Conservation (phyloP, 352 stramenopile species). For the Thraustochytrium sp. region DNA sequence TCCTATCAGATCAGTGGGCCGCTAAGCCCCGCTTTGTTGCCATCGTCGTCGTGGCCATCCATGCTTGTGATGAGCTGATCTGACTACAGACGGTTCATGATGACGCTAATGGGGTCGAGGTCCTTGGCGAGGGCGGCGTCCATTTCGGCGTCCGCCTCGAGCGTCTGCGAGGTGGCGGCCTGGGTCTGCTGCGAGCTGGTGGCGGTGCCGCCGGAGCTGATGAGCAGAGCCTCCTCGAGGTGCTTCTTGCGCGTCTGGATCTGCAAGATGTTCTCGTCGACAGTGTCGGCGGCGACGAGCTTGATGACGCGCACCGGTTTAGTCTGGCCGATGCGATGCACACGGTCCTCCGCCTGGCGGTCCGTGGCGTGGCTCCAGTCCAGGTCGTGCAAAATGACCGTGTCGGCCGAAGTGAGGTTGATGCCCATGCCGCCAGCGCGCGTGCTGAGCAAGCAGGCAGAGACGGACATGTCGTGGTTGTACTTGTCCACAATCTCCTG, state of each 20-base stretch:
- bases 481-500: constrained; percentile 95
- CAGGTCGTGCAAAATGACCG: constrained; percentile 66
- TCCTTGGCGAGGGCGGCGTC: background rate
- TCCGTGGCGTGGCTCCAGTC: constrained; percentile 66
- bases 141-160: background rate
- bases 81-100: constrained; percentile 33
- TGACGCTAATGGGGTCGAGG: constrained; percentile 29
- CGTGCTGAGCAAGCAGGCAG: constrained; percentile 94
- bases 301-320: constrained; percentile 84
- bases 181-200: background rate
- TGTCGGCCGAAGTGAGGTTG: constrained; percentile 85
- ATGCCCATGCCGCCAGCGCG: constrained; percentile 94
- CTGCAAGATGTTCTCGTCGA: constrained; percentile 87
- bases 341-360: constrained; percentile 73
- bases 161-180: background rate
- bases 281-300: constrained; percentile 83
- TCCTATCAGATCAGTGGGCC: too few species aligned
- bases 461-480: constrained; percentile 76
- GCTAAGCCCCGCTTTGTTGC: too few species aligned
- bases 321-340: constrained; percentile 77
- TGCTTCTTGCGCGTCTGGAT: constrained; percentile 74
- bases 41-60: too few species aligned
- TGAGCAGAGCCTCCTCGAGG: constrained; percentile 22
- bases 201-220: background rate
- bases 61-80: background rate